These are phyloP conservation scores for Thielaviopsis ethacetica DNA, from an alignment of 2,329 filamentous ascomycete genomes.

Conservation along the genomic window DNA sequence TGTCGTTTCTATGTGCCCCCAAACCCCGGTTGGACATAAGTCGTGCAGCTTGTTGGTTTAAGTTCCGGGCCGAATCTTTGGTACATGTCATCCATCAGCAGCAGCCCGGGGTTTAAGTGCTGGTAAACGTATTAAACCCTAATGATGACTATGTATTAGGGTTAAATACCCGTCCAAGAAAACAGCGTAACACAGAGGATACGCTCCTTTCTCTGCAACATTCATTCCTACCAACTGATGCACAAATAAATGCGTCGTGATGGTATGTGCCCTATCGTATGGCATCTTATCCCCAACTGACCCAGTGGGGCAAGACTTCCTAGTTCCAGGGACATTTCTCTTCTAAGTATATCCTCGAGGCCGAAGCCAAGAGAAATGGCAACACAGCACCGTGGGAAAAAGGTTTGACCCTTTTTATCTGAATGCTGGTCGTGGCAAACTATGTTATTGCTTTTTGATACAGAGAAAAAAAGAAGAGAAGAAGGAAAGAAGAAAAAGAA, in stretches of 20 bases:
- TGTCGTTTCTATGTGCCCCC: not conserved
- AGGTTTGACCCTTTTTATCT: not conserved
- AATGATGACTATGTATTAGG: no score
- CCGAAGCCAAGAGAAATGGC: constrained; percentile 11
- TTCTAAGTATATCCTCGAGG: constrained; percentile 11
- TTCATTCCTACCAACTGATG: not conserved
- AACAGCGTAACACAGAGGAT: no score
- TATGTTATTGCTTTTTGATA: constrained; percentile 13
- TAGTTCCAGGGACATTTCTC: constrained; percentile 13
- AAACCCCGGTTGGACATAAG: not conserved
- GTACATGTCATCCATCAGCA: not conserved
- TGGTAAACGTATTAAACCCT: no score
- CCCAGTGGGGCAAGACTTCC: constrained; percentile 12
- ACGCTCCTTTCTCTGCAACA: no score
- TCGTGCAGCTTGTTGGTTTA: not conserved
- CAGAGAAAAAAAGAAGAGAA: constrained; percentile 10
- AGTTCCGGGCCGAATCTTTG: not conserved
- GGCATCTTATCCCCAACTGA: constrained; percentile 12
- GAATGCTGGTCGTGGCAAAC: constrained; percentile 13
- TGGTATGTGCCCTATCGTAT: constrained; percentile 12
- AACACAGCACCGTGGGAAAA: constrained; percentile 12
- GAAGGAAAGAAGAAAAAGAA: constrained; percentile 8
- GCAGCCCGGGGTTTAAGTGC: not conserved
- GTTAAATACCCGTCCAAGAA: not conserved
- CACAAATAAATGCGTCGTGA: not conserved